A percentile compares a stretch with the other conserved stretches of the same genome.
Conservation (phyloP, 208 protist species). For the Leishmania guyanensis region DNA sequence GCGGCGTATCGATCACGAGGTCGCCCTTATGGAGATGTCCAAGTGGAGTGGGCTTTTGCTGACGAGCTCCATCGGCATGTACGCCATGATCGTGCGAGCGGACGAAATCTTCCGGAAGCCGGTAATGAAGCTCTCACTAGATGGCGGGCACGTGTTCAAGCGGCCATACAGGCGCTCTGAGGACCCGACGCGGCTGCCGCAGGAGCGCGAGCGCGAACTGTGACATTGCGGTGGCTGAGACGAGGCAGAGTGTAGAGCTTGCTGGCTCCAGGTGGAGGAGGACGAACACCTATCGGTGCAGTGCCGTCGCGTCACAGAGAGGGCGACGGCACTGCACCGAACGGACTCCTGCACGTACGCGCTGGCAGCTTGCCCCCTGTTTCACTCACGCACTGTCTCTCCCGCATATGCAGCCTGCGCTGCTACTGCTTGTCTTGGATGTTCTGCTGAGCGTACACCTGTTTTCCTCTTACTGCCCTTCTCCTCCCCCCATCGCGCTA, state of each 20-base stretch:
- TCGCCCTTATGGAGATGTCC: conserved; percentile 46
- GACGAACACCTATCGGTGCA: not conserved
- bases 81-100: conserved; percentile 29
- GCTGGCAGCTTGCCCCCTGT: not conserved
- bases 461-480: not conserved
- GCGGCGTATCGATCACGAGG: conserved; percentile 40
- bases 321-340: not conserved
- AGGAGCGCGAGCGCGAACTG: not conserved
- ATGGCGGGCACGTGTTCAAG: conserved; percentile 12
- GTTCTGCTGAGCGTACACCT: not conserved
- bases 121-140: conserved; percentile 17
- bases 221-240: not conserved
- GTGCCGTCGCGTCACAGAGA: not conserved
- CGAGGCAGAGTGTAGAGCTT: not conserved
- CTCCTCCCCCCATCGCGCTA: not conserved
- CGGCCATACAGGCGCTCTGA: conserved; percentile 20
- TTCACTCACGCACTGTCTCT: not conserved
- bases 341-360: not conserved
- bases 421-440: not conserved
- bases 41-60: conserved; percentile 45
- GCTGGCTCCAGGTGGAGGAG: not conserved
- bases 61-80: conserved; percentile 25
- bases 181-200: conserved; percentile 11
- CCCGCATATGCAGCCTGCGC: not conserved
- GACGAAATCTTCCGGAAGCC: conserved; percentile 21